A percentile compares a stretch with the other conserved stretches of the same genome.
Conservation (phyloP, 2,329 filamentous ascomycete species). For the Pseudopithomyces chartarum region DNA sequence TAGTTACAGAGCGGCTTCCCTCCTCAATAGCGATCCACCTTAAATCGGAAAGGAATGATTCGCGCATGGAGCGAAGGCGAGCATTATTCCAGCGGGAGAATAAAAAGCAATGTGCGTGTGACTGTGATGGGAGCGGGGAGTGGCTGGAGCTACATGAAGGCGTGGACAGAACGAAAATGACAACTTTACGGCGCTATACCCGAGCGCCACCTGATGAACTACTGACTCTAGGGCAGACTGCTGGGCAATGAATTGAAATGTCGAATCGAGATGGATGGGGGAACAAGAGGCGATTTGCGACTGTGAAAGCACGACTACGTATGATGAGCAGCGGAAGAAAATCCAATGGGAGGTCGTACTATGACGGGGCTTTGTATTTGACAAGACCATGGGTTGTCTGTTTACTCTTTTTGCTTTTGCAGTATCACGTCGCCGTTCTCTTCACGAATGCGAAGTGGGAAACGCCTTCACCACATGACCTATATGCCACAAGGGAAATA, state of each 20-base stretch:
- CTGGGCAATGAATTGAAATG: neutral
- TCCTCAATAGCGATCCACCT: neutral
- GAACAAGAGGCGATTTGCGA: neutral
- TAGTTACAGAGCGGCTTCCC: neutral
- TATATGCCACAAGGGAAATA: no score
- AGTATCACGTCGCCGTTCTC: no score
- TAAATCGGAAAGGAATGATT: neutral
- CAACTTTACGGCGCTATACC: neutral
- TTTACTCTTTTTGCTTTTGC: no score
- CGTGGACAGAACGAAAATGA: neutral
- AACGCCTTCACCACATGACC: no score
- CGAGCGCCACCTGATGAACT: neutral
- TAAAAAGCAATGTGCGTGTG: slow-evolving; percentile 5
- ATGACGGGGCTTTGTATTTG: no score
- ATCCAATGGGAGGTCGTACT: no score
- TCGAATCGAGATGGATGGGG: neutral
- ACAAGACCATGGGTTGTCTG: no score
- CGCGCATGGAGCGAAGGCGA: neutral
- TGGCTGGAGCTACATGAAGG: neutral
- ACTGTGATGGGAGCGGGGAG: neutral
- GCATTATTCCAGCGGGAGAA: neutral
- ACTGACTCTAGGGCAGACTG: neutral
- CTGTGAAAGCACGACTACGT: no score
- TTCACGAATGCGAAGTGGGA: no score
- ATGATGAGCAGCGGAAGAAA: no score